Evolutionary conservation across 2,329 filamentous ascomycete genomes (phyloP).

Genomic region (Helicocarpus griseus): DNA sequence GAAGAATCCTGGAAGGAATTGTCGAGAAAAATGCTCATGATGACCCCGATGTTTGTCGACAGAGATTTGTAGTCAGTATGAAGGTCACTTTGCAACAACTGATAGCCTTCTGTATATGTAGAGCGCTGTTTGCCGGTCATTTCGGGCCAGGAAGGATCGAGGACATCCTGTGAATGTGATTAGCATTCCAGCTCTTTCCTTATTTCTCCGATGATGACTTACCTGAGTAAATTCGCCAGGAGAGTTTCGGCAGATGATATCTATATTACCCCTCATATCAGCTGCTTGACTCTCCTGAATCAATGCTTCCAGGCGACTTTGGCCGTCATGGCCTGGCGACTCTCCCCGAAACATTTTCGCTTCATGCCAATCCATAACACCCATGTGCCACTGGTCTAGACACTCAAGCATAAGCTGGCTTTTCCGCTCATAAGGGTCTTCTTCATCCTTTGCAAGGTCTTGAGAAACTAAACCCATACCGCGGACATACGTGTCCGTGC

Average conservation of each 20-base stretch:
- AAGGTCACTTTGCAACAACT: slow-evolving; percentile 44
- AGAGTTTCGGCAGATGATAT: slow-evolving; percentile 23
- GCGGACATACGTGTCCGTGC: slow-evolving; percentile 63
- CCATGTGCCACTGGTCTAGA: slow-evolving; percentile 59
- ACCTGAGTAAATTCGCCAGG: slow-evolving; percentile 22
- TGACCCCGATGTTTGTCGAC: slow-evolving; percentile 24
- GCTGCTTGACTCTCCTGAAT: slow-evolving; percentile 20
- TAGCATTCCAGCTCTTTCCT: neutral
- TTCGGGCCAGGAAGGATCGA: slow-evolving; percentile 57
- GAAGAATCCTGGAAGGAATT: slow-evolving; percentile 13
- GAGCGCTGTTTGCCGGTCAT: slow-evolving; percentile 44
- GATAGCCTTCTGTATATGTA: slow-evolving; percentile 46
- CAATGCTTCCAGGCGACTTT: slow-evolving; percentile 19
- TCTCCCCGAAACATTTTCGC: slow-evolving; percentile 12
- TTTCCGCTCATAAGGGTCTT: slow-evolving; percentile 39
- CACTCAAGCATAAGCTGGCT: slow-evolving; percentile 55
- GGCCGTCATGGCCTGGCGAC: neutral
- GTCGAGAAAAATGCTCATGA: slow-evolving; percentile 22
- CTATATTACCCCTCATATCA: slow-evolving; percentile 28
- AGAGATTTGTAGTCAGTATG: slow-evolving; percentile 36
- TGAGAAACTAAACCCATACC: slow-evolving; percentile 70
- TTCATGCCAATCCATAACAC: slow-evolving; percentile 50
- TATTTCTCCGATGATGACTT: slow-evolving; percentile 6
- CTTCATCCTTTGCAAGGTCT: slow-evolving; percentile 42
- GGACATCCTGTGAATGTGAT: slow-evolving; percentile 30